These are phyloP conservation scores for Simmondsia chinensis DNA, from an alignment of 148 eudicot genomes.

Conservation along the genomic window DNA sequence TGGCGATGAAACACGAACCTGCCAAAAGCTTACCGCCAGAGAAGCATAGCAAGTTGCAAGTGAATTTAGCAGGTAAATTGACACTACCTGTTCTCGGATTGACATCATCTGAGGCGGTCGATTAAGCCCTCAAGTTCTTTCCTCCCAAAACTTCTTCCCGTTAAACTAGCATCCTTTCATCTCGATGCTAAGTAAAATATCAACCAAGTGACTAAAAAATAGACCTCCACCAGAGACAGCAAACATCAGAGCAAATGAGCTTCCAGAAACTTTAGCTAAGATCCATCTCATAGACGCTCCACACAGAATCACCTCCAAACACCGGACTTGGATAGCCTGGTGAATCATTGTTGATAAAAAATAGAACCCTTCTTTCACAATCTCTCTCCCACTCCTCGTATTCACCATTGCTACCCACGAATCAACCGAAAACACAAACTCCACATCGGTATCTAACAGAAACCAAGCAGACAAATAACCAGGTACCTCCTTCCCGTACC, in stretches of 20 bases:
- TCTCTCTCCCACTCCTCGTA: slow-evolving; percentile 65
- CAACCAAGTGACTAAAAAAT: slow-evolving; percentile 87
- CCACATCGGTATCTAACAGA: slow-evolving; percentile 48
- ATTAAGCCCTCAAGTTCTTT: slow-evolving; percentile 70
- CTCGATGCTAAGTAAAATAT: slow-evolving; percentile 63
- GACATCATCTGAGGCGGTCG: slow-evolving; percentile 38
- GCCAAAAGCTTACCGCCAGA: slow-evolving; percentile 20
- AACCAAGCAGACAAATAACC: slow-evolving; percentile 73
- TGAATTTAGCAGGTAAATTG: slow-evolving; percentile 4
- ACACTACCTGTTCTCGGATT: slow-evolving; percentile 12
- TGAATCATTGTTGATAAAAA: slow-evolving; percentile 49
- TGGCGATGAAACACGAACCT: slow-evolving; percentile 18
- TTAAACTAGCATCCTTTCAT: slow-evolving; percentile 46
- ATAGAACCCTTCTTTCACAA: slow-evolving; percentile 70
- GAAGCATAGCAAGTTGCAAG: slow-evolving; percentile 3
- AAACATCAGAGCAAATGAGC: slow-evolving; percentile 34
- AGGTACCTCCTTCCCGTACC: slow-evolving; percentile 47
- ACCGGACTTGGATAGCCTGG: slow-evolving; percentile 56
- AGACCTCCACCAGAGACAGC: slow-evolving; percentile 68
- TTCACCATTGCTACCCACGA: slow-evolving; percentile 80
- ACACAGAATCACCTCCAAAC: slow-evolving; percentile 63
- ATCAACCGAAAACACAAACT: slow-evolving; percentile 67
- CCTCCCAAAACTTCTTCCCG: slow-evolving; percentile 72
- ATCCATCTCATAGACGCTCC: slow-evolving; percentile 60
- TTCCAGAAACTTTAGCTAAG: slow-evolving; percentile 43